These are phyloP conservation scores for Xylariaceae sp. DNA, from an alignment of 2,329 filamentous ascomycete species.

Conservation along the genomic window DNA sequence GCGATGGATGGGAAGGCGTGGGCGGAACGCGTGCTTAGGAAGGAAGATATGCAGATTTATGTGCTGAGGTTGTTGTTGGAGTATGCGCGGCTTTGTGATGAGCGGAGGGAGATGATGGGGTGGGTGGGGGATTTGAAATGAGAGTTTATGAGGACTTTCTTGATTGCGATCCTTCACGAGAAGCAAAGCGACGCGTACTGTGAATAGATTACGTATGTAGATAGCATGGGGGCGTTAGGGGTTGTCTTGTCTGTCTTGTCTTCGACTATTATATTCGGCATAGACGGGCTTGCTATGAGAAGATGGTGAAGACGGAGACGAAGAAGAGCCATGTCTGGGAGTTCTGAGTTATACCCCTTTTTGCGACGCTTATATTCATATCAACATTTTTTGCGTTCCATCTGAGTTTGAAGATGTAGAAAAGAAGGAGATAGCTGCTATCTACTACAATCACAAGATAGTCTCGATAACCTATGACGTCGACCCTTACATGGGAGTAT, in stretches of 20 bases:
- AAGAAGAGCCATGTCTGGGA: not conserved
- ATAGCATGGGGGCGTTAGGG: slow-evolving; percentile 9
- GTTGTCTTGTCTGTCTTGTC: not conserved
- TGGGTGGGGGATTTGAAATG: slow-evolving; percentile 48
- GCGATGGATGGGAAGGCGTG: slow-evolving; percentile 61
- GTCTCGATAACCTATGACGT: too few relatives aligned
- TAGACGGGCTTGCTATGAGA: too few relatives aligned
- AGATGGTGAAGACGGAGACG: too few relatives aligned
- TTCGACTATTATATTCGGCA: not conserved
- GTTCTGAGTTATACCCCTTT: slow-evolving; percentile 8
- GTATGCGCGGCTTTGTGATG: slow-evolving; percentile 53
- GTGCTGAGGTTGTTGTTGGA: slow-evolving; percentile 59
- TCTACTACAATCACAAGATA: too few relatives aligned
- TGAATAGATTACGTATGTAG: slow-evolving; percentile 9
- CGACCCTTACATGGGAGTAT: too few relatives aligned
- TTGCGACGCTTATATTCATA: not conserved
- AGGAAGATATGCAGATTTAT: slow-evolving; percentile 71
- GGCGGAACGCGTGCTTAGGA: slow-evolving; percentile 62
- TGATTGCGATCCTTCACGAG: not conserved
- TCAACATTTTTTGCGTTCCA: too few relatives aligned
- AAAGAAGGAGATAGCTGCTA: too few relatives aligned
- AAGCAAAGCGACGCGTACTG: not conserved
- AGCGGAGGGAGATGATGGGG: slow-evolving; percentile 47
- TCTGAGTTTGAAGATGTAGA: too few relatives aligned
- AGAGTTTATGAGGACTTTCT: not conserved